Evolutionary conservation across 164 flowering plant genomes (phyloP), one percentile per base, ranked within the genome.

Genomic region (Magnolia changhungtana): DNA sequence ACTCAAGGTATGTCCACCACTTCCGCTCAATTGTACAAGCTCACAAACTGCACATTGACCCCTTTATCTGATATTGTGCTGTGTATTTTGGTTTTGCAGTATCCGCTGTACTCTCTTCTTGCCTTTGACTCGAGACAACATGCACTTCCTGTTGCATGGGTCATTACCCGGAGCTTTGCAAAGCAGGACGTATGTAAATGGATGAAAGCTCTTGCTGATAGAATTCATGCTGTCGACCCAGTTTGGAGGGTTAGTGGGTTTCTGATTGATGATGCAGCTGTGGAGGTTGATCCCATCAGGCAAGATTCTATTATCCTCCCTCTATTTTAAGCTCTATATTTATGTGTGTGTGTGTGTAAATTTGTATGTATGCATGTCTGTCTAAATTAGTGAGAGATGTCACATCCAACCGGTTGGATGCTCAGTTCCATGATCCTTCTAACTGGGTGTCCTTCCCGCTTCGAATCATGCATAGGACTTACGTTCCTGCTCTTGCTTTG

Each of bases 241-340:
- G 82, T 86, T 77, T 96, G 97, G 98, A 91, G 86, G 82, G 78
- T 84, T 79, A 88, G 78, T 85, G 98, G 95, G 19, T 96, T 96
- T 82, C 31, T 94, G 78, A 84, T 96, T 74, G 98, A 96, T 85
- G 99, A 96, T 89, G 98, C 99, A 37, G 97, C 97, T 1, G 83
- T 89, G n/a, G 99, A 96, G 80, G 83, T 88, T 81, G 97, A 92
- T 80, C 98, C 98, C 66, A 90, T 96, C 86, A 94, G 97, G 99
- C 78, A 88, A 58, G 84, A 69, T 74, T 27, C 45, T 78, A 50
- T 79, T 77, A 19, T 21, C 27, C 19, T 4, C 1, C 19, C 49
- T 37, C 71, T 14, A 13, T 37, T 68, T 29, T 4, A 37, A 37
- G 45, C 45, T 37, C 45, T 4, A 37, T 37, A 37, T 37, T 37